Conservation (phyloP, 2,329 filamentous ascomycete species). For the Lasiodiplodia gonubiensis region DNA sequence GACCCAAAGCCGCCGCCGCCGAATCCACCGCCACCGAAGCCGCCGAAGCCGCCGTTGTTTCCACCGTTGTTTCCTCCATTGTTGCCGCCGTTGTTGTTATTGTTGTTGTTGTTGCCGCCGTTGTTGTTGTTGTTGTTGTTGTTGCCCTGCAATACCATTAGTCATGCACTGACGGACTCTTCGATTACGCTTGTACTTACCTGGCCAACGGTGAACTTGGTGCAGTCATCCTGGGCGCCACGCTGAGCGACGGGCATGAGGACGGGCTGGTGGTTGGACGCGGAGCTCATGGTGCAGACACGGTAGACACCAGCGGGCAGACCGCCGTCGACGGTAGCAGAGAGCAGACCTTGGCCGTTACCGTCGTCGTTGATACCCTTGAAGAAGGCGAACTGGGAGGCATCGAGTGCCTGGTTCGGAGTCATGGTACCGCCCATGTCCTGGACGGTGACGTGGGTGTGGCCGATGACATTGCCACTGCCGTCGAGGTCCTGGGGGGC, state of each 20-base stretch:
- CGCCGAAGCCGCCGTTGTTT: conserved; percentile 14
- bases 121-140: background rate
- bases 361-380: conserved; percentile 63
- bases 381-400: conserved; percentile 61
- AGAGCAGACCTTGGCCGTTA: conserved; percentile 54
- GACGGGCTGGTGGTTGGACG: conserved; percentile 62
- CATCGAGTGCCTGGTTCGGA: conserved; percentile 44
- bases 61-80: conserved; percentile 21
- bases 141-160: background rate
- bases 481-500: conserved; percentile 57
- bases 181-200: background rate
- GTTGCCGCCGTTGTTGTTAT: conserved; percentile 19
- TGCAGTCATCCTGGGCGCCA: conserved; percentile 61
- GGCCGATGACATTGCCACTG: conserved; percentile 52
- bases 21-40: background rate
- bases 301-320: conserved; percentile 57
- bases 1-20: conserved; percentile 1
- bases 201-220: conserved; percentile 53
- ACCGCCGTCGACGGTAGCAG: conserved; percentile 53
- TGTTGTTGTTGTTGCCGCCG: background rate
- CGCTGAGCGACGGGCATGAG: conserved; percentile 63
- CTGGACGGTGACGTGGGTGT: conserved; percentile 61
- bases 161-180: background rate
- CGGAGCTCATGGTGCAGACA: conserved; percentile 59
- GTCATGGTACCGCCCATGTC: conserved; percentile 49